These are phyloP conservation scores for Lonicera japonica DNA, from an alignment of 129 eudicot genomes.

Conservation along the genomic window DNA sequence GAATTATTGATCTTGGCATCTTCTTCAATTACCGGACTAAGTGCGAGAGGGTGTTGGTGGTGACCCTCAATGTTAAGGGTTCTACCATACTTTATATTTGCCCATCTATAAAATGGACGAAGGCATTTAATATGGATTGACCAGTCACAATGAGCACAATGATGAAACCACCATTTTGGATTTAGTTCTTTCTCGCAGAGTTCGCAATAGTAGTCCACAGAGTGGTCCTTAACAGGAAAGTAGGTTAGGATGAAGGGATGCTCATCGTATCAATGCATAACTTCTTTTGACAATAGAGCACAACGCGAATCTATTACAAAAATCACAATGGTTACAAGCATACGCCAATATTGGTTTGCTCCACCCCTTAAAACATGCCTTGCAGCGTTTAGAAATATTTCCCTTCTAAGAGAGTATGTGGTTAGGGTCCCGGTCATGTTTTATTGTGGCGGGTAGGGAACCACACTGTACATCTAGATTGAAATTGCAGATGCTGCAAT, in stretches of 20 bases:
- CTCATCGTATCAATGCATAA: too few relatives aligned
- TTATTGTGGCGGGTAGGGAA: background rate
- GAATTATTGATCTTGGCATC: background rate
- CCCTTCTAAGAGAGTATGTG: background rate
- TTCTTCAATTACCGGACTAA: background rate
- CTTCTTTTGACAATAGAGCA: too few relatives aligned
- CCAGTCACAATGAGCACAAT: background rate
- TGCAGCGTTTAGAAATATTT: background rate
- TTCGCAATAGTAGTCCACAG: too few relatives aligned
- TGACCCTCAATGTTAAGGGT: background rate
- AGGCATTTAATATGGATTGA: background rate
- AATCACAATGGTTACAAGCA: too few relatives aligned
- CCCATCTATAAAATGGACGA: background rate
- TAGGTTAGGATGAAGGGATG: too few relatives aligned
- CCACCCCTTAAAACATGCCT: background rate
- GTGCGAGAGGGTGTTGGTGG: constrained; percentile 14
- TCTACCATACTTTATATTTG: background rate
- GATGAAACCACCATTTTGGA: background rate
- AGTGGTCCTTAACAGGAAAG: too few relatives aligned
- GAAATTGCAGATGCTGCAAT: background rate
- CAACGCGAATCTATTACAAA: too few relatives aligned
- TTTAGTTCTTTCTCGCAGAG: constrained; percentile 3
- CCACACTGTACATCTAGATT: background rate
- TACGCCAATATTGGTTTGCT: too few relatives aligned
- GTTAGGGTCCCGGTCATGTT: background rate